Base-by-base conservation (phyloP, 2,329 filamentous ascomycete genomes). In the Penicillium sclerotiorum region DNA sequence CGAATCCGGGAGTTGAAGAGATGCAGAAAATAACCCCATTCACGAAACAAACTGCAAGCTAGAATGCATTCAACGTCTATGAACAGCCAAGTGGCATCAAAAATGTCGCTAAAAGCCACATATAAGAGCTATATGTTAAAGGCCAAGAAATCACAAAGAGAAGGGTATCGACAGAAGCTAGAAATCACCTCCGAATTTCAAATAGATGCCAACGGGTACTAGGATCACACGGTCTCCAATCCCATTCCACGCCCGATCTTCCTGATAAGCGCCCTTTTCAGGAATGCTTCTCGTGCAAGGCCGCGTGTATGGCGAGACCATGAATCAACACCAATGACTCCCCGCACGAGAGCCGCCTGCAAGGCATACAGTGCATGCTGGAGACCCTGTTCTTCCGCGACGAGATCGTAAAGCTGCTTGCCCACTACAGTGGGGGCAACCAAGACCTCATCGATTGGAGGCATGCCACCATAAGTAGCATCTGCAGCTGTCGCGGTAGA, bases 391-490 rank as follows among this genome's bases (percentile, higher is more conserved):
- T 96, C 93, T 67, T 99, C 94, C 1, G 91, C 90, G 22, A 92
- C 89, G 2, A 95, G 78, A 40, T 86, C 85, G 71, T 97, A 99
- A 18, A 99, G 76, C 76, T 99, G 94, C 58, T 93, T 92, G 0
- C 89, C 90, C 4, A 96, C 94, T 1, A 96, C 87, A 0, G 90
- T 96, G 1, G 93, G 91, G 3, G 92, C 90, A n/a, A 96, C 90
- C 2, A 99, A 78, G 27, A 97, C 80, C 52, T 95, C 91, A 68
- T 99, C 94, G 41, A 97, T 87, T 40, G 86, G 83, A 0, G 92
- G 91, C 1, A 86, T 80, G 9, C 73, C 73, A 1, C 73, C 74
- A 2, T 60, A 54, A 11, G 47, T 56, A 13, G 33, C 43, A 56
- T 58, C 53, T 58, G 33, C 80, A 80, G 44, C 17, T 11, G 57